Evolutionary conservation across 2,329 filamentous ascomycete species (phyloP), one percentile per base, ranked within the genome.

Genomic region (Chaetomiaceae sp.): DNA sequence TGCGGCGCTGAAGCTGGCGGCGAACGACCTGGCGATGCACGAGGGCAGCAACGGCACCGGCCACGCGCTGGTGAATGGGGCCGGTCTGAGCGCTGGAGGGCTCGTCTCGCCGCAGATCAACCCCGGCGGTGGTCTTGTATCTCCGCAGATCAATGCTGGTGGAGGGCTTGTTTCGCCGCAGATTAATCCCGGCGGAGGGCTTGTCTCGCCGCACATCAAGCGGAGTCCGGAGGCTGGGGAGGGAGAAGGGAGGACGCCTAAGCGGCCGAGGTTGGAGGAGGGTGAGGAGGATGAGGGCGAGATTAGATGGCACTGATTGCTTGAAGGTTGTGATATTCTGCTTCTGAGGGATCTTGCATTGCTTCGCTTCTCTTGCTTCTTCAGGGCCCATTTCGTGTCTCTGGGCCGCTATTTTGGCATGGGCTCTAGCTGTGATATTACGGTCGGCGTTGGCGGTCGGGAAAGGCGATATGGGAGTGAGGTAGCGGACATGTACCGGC

Each of bases 1-100:
- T 18, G 59, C 55, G 3, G 52, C 48, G 12, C 59, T 65, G 20
- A 66, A 65, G 51, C 50, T 49, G 20, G 62, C 59, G 3, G 62
- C 63, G 15, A 66, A 64, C 44, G 53, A 63, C 22, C 33, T 62
- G 24, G 54, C 55, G 26, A 42, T 51, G 24, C 60, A 62, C 45
- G 44, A 54, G 26, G 52, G 47, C 24, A 29, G 30, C 12, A 19
- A n/a, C n/a, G n/a, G n/a, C n/a, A n/a, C n/a, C n/a, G n/a, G n/a
- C n/a, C n/a, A n/a, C n/a, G n/a, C n/a, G n/a, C n/a, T 19, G 12
- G 32, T 34, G 12, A 48, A 48, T 17, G 49, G 43, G 34, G 43
- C n/a, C n/a, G n/a, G 50, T 4, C 45, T 53, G 26, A 55, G 57
- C 6, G 51, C 47, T 3, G 51, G 48, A 5, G 58, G 56, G 4